Evolutionary conservation across 768 basidiomycete genomes (phyloP).

Genomic region (Lepiota venenata): DNA sequence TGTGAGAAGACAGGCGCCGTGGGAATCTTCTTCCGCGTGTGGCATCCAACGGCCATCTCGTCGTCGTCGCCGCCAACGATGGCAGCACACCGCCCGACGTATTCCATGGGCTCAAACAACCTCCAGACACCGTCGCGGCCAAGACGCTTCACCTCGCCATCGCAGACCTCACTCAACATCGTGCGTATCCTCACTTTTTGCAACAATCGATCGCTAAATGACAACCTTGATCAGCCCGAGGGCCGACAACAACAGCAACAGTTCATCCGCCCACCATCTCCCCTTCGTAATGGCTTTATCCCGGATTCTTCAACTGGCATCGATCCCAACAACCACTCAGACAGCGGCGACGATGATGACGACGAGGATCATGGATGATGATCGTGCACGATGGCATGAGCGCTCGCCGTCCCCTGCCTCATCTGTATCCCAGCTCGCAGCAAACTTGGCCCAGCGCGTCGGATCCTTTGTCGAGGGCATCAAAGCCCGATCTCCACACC

Average conservation of each 20-base stretch:
- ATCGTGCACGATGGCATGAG: slow-evolving; percentile 29
- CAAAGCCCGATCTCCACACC: slow-evolving; percentile 34
- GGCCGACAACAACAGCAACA: slow-evolving; percentile 28
- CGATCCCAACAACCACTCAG: slow-evolving; percentile 42
- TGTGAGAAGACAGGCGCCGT: too few relatives aligned
- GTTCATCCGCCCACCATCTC: slow-evolving; percentile 62
- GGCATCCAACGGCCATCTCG: slow-evolving; percentile 1
- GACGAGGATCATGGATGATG: slow-evolving; percentile 34
- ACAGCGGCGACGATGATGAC: slow-evolving; percentile 40
- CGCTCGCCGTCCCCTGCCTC: slow-evolving; percentile 62
- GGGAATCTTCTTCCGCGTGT: slow-evolving; percentile 3
- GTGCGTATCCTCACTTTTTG: not conserved
- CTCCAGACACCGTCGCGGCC: slow-evolving; percentile 20
- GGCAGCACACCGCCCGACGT: slow-evolving; percentile 20
- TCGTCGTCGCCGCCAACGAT: slow-evolving; percentile 14
- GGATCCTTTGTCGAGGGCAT: slow-evolving; percentile 60
- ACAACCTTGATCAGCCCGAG: slow-evolving; percentile 32
- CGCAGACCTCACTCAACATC: slow-evolving; percentile 12
- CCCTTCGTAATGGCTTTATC: slow-evolving; percentile 62
- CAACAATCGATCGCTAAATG: not conserved
- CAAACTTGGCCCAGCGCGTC: slow-evolving; percentile 74
- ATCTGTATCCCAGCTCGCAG: slow-evolving; percentile 71
- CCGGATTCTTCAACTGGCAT: slow-evolving; percentile 57
- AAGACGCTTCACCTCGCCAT: slow-evolving; percentile 25
- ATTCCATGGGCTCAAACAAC: slow-evolving; percentile 18